phyloP scores from a whole-genome alignment of 2,329 filamentous ascomycete genomes.

The Sporothrix globosa region DNA sequence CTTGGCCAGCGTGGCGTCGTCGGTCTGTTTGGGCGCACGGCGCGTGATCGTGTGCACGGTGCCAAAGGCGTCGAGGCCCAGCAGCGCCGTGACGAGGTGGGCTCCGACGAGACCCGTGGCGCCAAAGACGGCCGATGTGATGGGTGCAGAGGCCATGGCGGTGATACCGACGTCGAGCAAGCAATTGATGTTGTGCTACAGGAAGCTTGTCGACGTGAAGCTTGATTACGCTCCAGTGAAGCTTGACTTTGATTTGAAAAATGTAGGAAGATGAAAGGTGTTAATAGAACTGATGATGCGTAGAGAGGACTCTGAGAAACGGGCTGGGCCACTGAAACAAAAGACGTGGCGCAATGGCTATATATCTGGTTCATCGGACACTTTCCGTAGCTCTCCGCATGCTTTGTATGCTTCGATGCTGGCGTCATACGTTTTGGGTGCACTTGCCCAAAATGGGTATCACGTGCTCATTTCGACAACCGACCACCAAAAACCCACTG shows the following conservation, averaged over 20 bases:
- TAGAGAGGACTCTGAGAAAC: neutral
- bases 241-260: neutral
- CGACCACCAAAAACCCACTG: neutral
- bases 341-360: neutral
- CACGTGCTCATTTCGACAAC: neutral
- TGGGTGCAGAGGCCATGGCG: conserved; percentile 28
- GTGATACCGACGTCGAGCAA: neutral
- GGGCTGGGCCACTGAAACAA: too few species aligned
- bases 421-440: conserved; percentile 8
- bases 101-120: conserved; percentile 71
- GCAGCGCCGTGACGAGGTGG: conserved; percentile 70
- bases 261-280: neutral
- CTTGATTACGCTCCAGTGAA: neutral
- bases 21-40: conserved; percentile 60
- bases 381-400: conserved; percentile 5
- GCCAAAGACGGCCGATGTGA: conserved; percentile 56
- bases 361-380: conserved; percentile 8
- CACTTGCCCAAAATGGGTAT: neutral
- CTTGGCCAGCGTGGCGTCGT: conserved; percentile 59
- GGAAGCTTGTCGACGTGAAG: neutral
- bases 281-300: neutral
- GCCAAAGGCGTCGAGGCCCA: conserved; percentile 56
- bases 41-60: conserved; percentile 68
- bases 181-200: neutral
- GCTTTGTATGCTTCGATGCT: conserved; percentile 8